These are phyloP conservation scores for Alternaria incomplexa DNA, from an alignment of 2,329 filamentous ascomycete species.

Conservation along the genomic window DNA sequence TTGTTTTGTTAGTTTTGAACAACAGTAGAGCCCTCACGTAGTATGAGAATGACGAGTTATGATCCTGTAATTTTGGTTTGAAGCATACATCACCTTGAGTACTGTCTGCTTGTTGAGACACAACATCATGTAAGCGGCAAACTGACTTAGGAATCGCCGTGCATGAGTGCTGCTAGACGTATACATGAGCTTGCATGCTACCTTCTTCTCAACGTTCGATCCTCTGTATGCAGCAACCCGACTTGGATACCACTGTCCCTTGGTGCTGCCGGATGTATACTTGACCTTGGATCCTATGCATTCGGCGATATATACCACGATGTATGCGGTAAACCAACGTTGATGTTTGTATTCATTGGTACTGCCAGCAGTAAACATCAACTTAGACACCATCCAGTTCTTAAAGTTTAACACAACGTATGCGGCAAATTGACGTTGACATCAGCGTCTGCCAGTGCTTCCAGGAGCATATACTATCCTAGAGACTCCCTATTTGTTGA, in stretches of 20 bases:
- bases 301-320: background rate
- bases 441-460: background rate
- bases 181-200: too few relatives aligned
- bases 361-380: background rate
- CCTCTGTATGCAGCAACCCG: too few relatives aligned
- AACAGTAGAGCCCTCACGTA: background rate
- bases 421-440: background rate
- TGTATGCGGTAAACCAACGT: background rate
- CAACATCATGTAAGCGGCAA: too few relatives aligned
- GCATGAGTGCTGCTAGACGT: too few relatives aligned
- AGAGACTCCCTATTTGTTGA: background rate
- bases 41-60: constrained; percentile 3
- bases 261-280: background rate
- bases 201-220: too few relatives aligned
- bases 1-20: background rate
- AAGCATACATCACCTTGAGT: too few relatives aligned
- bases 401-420: background rate
- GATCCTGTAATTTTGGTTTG: background rate
- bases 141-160: too few relatives aligned
- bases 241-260: background rate
- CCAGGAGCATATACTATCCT: background rate
- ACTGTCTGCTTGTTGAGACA: too few relatives aligned
- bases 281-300: background rate
- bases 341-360: background rate
- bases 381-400: background rate